Base-by-base conservation (phyloP, 768 basidiomycete species). In the Cubamyces sp. region DNA sequence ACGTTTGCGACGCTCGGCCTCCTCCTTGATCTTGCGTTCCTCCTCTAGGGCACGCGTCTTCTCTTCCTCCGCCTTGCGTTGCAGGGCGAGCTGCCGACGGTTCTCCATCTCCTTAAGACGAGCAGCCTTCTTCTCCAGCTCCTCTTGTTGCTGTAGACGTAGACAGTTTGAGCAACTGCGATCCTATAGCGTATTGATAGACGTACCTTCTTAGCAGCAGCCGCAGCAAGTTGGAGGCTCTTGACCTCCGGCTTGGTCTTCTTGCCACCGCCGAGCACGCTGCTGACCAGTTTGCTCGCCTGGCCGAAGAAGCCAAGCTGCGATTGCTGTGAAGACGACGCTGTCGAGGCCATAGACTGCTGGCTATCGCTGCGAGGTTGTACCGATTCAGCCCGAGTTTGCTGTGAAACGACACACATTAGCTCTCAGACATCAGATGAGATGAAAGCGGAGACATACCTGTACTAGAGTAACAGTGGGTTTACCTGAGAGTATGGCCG, bases 131-230 rank as follows among this genome's bases (percentile, higher is more conserved):
- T 89, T 92, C 65, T 92, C 93, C 37, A 83, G 82, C 70, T 92
- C 91, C 66, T 91, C 92, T 79, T 96, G 91, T 81, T 96, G 92
- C 96, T 97, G 69, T 25, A 53, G 45, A 19, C 12, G 43, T 3
- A 41, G 1, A 41, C 37, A 37, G 19, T 3, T 11, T 9, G 21
- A 21, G 14, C 39, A 47, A 42, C 26, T 7, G 42, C 39, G 25
- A 26, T 23, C 14, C 55, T 42, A 21, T n/a, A 30, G 19, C 43
- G 62, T 49, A 23, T 60, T 39, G 46, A 42, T 47, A 12, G 11
- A 69, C 78, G n/a, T 18, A 94, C 95, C 88, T 90, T 96, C 79
- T 93, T 96, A 3, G 92, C 93, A 2, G 86, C 91, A 18, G 83
- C 84, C 0, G 92, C 90, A 16, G 94, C 93, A 62, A 88, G 81